phyloP scores from a whole-genome alignment of 2,329 filamentous ascomycete genomes.

The Fusarium sp. region DNA sequence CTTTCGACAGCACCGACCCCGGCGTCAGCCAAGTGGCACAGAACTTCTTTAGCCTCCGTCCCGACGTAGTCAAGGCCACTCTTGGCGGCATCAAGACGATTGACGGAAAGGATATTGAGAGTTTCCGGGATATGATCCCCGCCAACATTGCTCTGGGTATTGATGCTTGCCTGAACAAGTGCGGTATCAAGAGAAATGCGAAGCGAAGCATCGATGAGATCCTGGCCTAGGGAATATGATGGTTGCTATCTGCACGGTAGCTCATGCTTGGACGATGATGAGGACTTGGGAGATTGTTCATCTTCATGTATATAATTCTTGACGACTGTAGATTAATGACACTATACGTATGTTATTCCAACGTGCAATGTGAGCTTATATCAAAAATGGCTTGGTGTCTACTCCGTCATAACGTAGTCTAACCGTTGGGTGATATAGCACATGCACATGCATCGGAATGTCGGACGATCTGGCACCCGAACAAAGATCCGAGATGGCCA shows the following conservation, averaged over 20 bases:
- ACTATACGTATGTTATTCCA: too few relatives aligned
- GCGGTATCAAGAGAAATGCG: constrained; percentile 52
- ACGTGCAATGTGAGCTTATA: too few relatives aligned
- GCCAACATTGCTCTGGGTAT: constrained; percentile 61
- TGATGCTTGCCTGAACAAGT: constrained; percentile 60
- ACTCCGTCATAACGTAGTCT: too few relatives aligned
- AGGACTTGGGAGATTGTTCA: too few relatives aligned
- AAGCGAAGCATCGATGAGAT: constrained; percentile 38
- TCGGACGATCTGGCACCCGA: too few relatives aligned
- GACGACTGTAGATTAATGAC: too few relatives aligned
- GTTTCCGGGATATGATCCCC: constrained; percentile 54
- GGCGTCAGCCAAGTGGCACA: constrained; percentile 58
- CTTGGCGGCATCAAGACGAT: constrained; percentile 51
- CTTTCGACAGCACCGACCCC: constrained; percentile 56
- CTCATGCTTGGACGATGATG: too few relatives aligned
- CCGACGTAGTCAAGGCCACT: constrained; percentile 51
- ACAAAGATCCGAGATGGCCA: too few relatives aligned
- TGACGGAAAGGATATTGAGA: constrained; percentile 52
- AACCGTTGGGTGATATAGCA: too few relatives aligned
- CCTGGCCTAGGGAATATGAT: background rate
- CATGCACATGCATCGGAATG: too few relatives aligned
- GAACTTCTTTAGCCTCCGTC: constrained; percentile 55
- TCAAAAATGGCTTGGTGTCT: too few relatives aligned
- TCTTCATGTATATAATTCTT: too few relatives aligned
- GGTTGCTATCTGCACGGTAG: background rate